Percentiles rank a stretch among this genome's conserved stretches.
Conservation (phyloP, 2,329 filamentous ascomycete species). For the Emmonsia crescens region DNA sequence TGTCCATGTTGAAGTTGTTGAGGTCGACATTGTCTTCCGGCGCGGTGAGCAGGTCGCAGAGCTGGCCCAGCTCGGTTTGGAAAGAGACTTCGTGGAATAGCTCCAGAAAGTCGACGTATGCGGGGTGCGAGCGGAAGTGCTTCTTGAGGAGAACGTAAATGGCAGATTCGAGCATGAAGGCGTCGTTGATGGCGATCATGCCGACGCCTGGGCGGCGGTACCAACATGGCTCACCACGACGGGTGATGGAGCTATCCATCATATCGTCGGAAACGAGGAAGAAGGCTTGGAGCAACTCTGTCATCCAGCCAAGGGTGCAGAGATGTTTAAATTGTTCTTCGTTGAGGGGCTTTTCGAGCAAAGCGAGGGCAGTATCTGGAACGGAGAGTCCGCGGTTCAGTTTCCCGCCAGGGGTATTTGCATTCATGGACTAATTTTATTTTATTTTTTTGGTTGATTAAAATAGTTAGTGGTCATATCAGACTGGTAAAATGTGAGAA, state of each 20-base stretch:
- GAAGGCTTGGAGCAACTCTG: slow-evolving; percentile 95
- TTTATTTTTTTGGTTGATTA: not conserved
- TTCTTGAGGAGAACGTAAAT: slow-evolving; percentile 92
- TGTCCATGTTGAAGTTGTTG: slow-evolving; percentile 87
- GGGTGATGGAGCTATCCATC: slow-evolving; percentile 93
- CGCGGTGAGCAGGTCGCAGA: slow-evolving; percentile 88
- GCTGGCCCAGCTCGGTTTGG: slow-evolving; percentile 92
- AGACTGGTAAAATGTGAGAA: not conserved
- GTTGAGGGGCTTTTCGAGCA: slow-evolving; percentile 11
- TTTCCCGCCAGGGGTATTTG: slow-evolving; percentile 88
- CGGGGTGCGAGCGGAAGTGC: slow-evolving; percentile 76
- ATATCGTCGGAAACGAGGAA: slow-evolving; percentile 98
- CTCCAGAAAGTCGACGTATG: slow-evolving; percentile 85
- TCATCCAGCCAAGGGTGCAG: slow-evolving; percentile 89
- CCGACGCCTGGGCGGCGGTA: slow-evolving; percentile 82
- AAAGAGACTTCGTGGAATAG: slow-evolving; percentile 90
- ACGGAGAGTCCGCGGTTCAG: slow-evolving; percentile 91
- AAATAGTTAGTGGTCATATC: not conserved
- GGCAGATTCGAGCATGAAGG: slow-evolving; percentile 83
- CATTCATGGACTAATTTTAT: slow-evolving; percentile 65
- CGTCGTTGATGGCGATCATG: slow-evolving; percentile 96
- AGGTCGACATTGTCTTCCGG: slow-evolving; percentile 90
- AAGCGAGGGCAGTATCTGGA: slow-evolving; percentile 27
- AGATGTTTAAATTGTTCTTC: slow-evolving; percentile 79
- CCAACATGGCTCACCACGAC: slow-evolving; percentile 92